Evolutionary conservation across 148 eudicot genomes (phyloP).

Genomic region (Chenopodium quinoa): DNA sequence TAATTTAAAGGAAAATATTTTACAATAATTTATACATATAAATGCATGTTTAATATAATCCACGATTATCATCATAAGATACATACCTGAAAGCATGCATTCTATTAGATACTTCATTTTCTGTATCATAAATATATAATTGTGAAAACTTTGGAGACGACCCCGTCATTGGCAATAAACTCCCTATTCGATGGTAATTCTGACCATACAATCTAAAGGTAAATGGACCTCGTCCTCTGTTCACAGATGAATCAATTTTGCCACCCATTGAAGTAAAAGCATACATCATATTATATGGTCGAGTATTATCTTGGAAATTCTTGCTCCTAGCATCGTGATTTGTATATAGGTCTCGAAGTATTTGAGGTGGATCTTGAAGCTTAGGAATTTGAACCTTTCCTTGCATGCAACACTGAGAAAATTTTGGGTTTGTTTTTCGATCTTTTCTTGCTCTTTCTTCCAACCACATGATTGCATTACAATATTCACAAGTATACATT

Average conservation of each 20-base stretch:
- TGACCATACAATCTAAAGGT: not conserved
- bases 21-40: no score
- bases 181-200: constrained; percentile 5
- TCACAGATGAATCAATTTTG: not conserved
- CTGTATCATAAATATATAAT: constrained; percentile 1
- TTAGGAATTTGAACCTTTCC: not conserved
- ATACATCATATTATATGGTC: constrained; percentile 11
- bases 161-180: not conserved
- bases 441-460: not conserved
- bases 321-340: not conserved
- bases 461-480: constrained; percentile 17
- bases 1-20: no score
- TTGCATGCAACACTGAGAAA: not conserved
- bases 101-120: not conserved
- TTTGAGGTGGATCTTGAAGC: not conserved
- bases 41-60: no score
- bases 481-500: not conserved
- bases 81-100: not conserved
- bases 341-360: not conserved
- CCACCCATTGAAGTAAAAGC: constrained; percentile 14
- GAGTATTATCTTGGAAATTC: not conserved
- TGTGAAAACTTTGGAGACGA: not conserved
- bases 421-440: not conserved
- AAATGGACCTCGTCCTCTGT: not conserved
- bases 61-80: no score